phyloP scores from a whole-genome alignment of 2,329 filamentous ascomycete genomes.

The Thermomyces lanuginosus region DNA sequence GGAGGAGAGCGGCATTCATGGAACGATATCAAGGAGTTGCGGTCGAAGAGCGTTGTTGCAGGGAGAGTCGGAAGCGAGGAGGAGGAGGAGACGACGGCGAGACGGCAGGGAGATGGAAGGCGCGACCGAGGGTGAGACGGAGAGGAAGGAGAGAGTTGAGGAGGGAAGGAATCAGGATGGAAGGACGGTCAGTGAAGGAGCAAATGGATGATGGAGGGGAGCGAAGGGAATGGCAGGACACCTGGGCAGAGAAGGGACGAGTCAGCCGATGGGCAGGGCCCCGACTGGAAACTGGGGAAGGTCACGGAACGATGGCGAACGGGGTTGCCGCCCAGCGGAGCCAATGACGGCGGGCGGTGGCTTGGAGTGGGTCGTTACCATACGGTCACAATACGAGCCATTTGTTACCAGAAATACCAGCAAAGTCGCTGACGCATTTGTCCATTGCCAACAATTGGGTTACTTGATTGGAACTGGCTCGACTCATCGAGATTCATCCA shows the following conservation, averaged over 20 bases:
- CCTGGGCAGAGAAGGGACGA: slow-evolving; percentile 4
- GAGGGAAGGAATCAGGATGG: slow-evolving; percentile 5
- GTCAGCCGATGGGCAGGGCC: slow-evolving; percentile 3
- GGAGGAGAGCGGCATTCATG: no score
- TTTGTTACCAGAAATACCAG: no score
- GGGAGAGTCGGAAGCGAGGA: slow-evolving; percentile 7
- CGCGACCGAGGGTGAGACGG: slow-evolving; percentile 9
- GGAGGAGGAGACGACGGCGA: slow-evolving; percentile 4
- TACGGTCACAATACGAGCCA: slow-evolving; percentile 9
- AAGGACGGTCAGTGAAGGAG: slow-evolving; percentile 3
- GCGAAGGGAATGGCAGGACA: slow-evolving; percentile 7
- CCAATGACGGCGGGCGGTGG: slow-evolving; percentile 6
- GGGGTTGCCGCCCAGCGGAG: slow-evolving; percentile 7
- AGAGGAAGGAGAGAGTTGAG: slow-evolving; percentile 8
- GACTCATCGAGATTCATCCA: no score
- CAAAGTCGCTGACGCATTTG: slow-evolving; percentile 9
- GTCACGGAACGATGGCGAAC: slow-evolving; percentile 10
- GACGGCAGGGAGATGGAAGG: slow-evolving; percentile 4
- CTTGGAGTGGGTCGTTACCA: slow-evolving; percentile 3
- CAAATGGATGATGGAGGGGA: slow-evolving; percentile 8
- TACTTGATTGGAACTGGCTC: no score
- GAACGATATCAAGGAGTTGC: no score
- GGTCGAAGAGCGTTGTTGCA: no score
- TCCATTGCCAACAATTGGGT: slow-evolving; percentile 3
- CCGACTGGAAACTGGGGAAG: slow-evolving; percentile 10